These are phyloP conservation scores for Colletotrichum acutatum DNA, from an alignment of 2,329 filamentous ascomycete species.

Conservation along the genomic window DNA sequence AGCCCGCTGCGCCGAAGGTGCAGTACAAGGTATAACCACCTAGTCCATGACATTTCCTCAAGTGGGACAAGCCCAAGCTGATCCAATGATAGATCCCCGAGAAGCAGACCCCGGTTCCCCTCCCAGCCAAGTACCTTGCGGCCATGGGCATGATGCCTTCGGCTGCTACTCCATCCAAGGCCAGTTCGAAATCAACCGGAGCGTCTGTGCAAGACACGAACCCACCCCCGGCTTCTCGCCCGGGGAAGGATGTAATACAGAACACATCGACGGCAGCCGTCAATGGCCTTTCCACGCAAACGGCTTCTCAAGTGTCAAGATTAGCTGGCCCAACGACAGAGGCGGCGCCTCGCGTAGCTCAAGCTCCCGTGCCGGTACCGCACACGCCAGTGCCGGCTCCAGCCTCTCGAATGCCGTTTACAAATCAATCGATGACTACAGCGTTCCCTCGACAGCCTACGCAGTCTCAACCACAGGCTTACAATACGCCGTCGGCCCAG, in stretches of 20 bases:
- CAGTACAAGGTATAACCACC: slow-evolving; percentile 40
- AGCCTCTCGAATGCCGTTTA: slow-evolving; percentile 27
- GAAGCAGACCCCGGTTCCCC: slow-evolving; percentile 56
- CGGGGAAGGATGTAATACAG: not conserved
- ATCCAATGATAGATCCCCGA: slow-evolving; percentile 45
- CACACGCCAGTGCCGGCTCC: not conserved
- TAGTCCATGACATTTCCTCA: not conserved
- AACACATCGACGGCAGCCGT: not conserved
- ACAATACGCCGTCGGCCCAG: not conserved
- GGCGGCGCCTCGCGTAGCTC: not conserved
- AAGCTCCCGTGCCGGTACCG: slow-evolving; percentile 11
- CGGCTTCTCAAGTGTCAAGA: not conserved
- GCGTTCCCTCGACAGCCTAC: slow-evolving; percentile 2
- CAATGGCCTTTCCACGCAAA: not conserved
- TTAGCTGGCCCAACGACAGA: not conserved
- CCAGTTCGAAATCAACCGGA: not conserved
- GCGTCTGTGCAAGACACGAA: not conserved
- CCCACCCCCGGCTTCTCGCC: not conserved
- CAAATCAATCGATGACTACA: slow-evolving; percentile 11
- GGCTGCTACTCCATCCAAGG: slow-evolving; percentile 33
- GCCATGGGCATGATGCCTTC: slow-evolving; percentile 48
- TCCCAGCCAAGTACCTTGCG: slow-evolving; percentile 56
- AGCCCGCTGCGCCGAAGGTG: slow-evolving; percentile 32
- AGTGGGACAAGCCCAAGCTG: slow-evolving; percentile 34
- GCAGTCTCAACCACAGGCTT: not conserved